Conservation (phyloP, 2,329 filamentous ascomycete genomes). For the Decorospora gaudefroyi region DNA sequence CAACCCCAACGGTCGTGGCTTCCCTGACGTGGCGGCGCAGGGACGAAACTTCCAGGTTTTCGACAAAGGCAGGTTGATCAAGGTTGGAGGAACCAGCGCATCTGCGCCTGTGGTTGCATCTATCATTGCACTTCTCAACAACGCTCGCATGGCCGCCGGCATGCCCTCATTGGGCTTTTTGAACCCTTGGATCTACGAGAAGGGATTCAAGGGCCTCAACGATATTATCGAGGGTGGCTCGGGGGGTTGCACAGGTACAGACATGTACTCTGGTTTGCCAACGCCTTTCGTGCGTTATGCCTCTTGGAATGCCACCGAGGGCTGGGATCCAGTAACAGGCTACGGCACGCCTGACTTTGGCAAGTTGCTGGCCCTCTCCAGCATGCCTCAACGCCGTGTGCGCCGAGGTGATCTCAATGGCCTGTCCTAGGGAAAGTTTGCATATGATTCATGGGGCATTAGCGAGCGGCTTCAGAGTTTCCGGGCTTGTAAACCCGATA, state of each 20-base stretch:
- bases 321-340: constrained; percentile 58
- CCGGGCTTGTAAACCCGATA: too few relatives aligned
- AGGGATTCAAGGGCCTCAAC: constrained; percentile 52
- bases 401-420: constrained; percentile 6
- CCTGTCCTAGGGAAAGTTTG: background rate
- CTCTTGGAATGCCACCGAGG: constrained; percentile 56
- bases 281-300: constrained; percentile 53
- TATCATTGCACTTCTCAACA: constrained; percentile 47
- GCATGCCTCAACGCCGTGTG: constrained; percentile 19
- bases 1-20: constrained; percentile 51
- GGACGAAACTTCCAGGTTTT: constrained; percentile 44
- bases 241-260: constrained; percentile 50
- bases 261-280: constrained; percentile 45
- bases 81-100: constrained; percentile 47
- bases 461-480: too few relatives aligned
- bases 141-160: constrained; percentile 43
- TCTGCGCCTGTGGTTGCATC: constrained; percentile 48
- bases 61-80: constrained; percentile 39
- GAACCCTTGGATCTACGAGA: constrained; percentile 51
- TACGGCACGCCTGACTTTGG: constrained; percentile 47
- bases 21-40: constrained; percentile 53
- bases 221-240: constrained; percentile 57
- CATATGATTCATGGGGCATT: background rate
- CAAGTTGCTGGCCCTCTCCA: constrained; percentile 38
- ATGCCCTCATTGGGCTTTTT: constrained; percentile 47